phyloP scores from a whole-genome alignment of 2,329 filamentous ascomycete species.

The Phoma sp. region DNA sequence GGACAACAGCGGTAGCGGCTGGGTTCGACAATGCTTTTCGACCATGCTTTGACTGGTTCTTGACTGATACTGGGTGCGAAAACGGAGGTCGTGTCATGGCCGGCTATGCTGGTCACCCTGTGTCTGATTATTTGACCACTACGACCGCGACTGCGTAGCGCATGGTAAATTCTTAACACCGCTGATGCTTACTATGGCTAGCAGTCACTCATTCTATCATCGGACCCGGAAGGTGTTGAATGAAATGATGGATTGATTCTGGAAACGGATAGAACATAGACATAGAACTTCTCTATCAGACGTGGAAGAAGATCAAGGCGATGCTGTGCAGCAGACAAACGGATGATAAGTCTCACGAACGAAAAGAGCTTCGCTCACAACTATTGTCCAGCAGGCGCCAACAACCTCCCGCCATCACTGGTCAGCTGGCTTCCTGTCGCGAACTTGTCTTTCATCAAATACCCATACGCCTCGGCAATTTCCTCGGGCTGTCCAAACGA shows the following conservation, averaged over 20 bases:
- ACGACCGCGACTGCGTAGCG: not conserved
- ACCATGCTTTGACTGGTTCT: constrained; percentile 1
- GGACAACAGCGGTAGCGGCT: constrained; percentile 6
- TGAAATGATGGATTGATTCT: constrained; percentile 9
- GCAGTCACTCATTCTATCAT: not conserved
- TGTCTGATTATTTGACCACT: constrained; percentile 5
- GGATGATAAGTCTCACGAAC: not conserved
- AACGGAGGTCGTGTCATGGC: not conserved
- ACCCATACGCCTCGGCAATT: constrained; percentile 54
- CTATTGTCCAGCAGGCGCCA: constrained; percentile 9
- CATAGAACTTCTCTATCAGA: not conserved
- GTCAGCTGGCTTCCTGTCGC: constrained; percentile 45
- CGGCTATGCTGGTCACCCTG: constrained; percentile 16
- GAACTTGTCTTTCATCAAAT: constrained; percentile 53
- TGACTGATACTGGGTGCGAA: not conserved
- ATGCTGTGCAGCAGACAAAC: not conserved
- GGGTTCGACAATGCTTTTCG: constrained; percentile 8
- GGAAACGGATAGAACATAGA: not conserved
- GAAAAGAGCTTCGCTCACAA: not conserved
- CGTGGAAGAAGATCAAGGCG: not conserved
- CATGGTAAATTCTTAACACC: not conserved
- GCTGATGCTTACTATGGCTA: not conserved
- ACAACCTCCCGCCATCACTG: constrained; percentile 48
- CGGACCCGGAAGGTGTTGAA: not conserved
- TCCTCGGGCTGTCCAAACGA: constrained; percentile 42